phyloP scores from a whole-genome alignment of 2,329 filamentous ascomycete species.

The Alternaria atra region DNA sequence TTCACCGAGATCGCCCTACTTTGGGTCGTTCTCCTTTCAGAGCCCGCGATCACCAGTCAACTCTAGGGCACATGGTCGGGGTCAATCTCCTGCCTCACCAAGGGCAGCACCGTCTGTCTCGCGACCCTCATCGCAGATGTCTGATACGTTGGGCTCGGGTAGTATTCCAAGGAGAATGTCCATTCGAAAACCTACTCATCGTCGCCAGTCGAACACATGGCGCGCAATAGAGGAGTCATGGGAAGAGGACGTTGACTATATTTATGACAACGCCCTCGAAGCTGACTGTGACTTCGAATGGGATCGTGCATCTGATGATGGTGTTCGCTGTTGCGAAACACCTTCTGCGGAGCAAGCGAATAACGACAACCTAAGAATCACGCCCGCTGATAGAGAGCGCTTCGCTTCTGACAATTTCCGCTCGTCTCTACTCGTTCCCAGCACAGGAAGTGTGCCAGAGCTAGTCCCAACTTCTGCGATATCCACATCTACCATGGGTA shows the following conservation, averaged over 20 bases:
- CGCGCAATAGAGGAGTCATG: conserved; percentile 58
- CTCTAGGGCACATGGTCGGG: conserved; percentile 27
- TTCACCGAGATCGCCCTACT: conserved; percentile 38
- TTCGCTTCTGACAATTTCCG: conserved; percentile 34
- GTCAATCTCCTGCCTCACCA: conserved; percentile 36
- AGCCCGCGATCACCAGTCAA: conserved; percentile 32
- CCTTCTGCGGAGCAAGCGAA: conserved; percentile 14
- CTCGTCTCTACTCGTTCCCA: conserved; percentile 41
- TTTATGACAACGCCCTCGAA: conserved; percentile 68
- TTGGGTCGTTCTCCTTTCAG: conserved; percentile 41
- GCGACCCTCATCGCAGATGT: conserved; percentile 52
- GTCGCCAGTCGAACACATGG: conserved; percentile 47
- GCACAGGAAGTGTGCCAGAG: conserved; percentile 42
- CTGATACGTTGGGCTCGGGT: conserved; percentile 57
- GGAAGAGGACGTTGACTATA: conserved; percentile 71
- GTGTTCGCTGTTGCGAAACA: conserved; percentile 18
- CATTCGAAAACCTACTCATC: conserved; percentile 29
- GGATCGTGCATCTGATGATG: conserved; percentile 51
- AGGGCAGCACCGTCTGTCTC: conserved; percentile 33
- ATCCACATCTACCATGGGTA: conserved; percentile 44
- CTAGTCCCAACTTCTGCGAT: conserved; percentile 46
- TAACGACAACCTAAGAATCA: conserved; percentile 9
- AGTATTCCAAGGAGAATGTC: conserved; percentile 41
- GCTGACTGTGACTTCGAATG: conserved; percentile 69
- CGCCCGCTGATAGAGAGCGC: conserved; percentile 14